A percentile compares a stretch with the other conserved stretches of the same genome.
Conservation (phyloP, 805 yeast genomes). For the Candida coquimbonensis region DNA sequence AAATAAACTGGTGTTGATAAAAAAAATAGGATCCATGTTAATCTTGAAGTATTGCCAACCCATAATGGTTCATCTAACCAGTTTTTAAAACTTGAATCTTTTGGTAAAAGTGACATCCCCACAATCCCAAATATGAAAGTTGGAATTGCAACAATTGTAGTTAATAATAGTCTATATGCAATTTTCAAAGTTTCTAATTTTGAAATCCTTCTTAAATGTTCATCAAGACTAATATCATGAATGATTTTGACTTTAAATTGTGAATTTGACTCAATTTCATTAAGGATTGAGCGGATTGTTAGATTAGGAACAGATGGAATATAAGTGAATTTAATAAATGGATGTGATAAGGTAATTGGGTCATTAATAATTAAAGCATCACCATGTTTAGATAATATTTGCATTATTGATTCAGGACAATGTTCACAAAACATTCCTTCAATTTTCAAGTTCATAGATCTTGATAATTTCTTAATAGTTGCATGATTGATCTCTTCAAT, state of each 20-base stretch:
- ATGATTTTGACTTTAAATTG: conserved; percentile 48
- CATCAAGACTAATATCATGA: conserved; percentile 54
- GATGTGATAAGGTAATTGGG: conserved; percentile 46
- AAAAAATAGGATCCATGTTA: conserved; percentile 58
- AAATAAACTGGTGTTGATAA: conserved; percentile 69
- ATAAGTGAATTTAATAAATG: conserved; percentile 58
- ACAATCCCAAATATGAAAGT: conserved; percentile 64
- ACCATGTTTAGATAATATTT: conserved; percentile 45
- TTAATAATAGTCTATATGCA: conserved; percentile 37
- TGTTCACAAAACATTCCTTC: conserved; percentile 66
- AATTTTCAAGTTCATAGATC: conserved; percentile 50
- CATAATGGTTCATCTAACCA: conserved; percentile 60
- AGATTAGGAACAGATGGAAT: conserved; percentile 47
- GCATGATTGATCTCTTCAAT: conserved; percentile 39
- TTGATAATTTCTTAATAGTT: conserved; percentile 39
- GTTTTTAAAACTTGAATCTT: conserved; percentile 31
- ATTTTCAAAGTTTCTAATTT: conserved; percentile 41
- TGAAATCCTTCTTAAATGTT: conserved; percentile 47
- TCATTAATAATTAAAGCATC: conserved; percentile 49
- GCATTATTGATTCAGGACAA: conserved; percentile 54
- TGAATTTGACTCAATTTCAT: conserved; percentile 37
- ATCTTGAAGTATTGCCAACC: conserved; percentile 54
- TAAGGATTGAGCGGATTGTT: conserved; percentile 49
- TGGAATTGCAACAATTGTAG: conserved; percentile 53
- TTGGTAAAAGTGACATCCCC: conserved; percentile 55